Conservation (phyloP, 108 stramenopile genomes). For the Discostella stelligeroides region DNA sequence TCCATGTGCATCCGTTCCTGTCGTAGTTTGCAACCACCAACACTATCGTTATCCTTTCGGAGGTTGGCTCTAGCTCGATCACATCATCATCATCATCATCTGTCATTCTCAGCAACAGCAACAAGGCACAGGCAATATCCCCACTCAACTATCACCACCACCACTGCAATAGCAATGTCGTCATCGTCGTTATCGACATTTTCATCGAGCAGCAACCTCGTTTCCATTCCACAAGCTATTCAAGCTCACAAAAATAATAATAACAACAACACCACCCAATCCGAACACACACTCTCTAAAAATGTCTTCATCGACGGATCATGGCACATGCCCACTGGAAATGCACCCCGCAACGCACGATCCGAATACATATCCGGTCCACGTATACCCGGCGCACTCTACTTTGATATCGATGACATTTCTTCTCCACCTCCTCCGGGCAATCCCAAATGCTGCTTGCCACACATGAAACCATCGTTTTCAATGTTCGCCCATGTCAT, state of each 20-base stretch:
- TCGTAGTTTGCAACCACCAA: neutral
- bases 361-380: constrained; percentile 56
- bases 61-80: neutral
- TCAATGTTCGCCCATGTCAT: constrained; percentile 54
- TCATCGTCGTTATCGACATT: neutral
- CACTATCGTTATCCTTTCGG: no score
- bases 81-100: no score
- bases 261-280: neutral
- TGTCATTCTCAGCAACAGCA: neutral
- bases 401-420: constrained; percentile 77
- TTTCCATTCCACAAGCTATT: constrained; percentile 27
- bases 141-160: neutral
- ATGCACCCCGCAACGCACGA: constrained; percentile 21
- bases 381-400: constrained; percentile 60
- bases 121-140: neutral
- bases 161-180: neutral
- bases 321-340: constrained; percentile 46
- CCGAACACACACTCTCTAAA: neutral
- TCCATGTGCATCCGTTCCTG: neutral
- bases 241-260: constrained; percentile 19
- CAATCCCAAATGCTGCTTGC: constrained; percentile 45
- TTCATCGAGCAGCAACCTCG: constrained; percentile 15
- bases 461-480: constrained; percentile 43
- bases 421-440: constrained; percentile 42
- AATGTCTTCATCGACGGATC: constrained; percentile 45